A percentile compares a stretch with the other conserved stretches of the same genome.
phyloP scores from a whole-genome alignment of 257 asterid genomes.

The Voacanga thouarsii region DNA sequence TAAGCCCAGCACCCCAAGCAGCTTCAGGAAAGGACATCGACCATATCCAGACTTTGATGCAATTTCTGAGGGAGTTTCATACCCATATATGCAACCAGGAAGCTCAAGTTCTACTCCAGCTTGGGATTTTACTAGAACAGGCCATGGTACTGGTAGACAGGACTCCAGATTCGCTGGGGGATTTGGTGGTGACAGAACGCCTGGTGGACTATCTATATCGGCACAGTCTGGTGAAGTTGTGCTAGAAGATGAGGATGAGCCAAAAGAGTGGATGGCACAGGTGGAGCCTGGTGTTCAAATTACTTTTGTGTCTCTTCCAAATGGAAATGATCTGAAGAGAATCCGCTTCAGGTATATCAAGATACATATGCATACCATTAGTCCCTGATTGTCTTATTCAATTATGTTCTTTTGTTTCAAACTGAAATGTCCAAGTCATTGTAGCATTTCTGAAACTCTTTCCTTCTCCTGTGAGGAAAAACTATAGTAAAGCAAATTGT shows the following conservation, averaged over 20 bases:
- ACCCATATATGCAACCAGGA: conserved; percentile 51
- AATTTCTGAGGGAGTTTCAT: conserved; percentile 63
- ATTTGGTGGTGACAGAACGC: conserved; percentile 33
- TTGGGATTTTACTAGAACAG: conserved; percentile 61
- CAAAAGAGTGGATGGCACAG: conserved; percentile 82
- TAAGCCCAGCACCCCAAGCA: conserved; percentile 48
- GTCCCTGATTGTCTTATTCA: background rate
- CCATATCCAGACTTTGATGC: conserved; percentile 65
- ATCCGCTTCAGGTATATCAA: conserved; percentile 72
- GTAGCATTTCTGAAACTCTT: background rate
- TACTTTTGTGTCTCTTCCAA: conserved; percentile 78
- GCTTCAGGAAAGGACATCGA: conserved; percentile 54
- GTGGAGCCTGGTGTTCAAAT: conserved; percentile 95
- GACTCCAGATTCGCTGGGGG: conserved; percentile 42
- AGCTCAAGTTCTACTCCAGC: conserved; percentile 81
- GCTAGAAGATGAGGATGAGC: conserved; percentile 56
- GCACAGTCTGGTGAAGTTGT: conserved; percentile 48
- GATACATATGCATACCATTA: too few species aligned
- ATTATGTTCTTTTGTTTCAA: background rate
- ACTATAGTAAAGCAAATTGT: background rate
- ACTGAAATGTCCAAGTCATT: background rate
- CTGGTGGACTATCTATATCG: conserved; percentile 43
- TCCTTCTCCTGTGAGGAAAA: background rate
- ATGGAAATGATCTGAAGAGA: conserved; percentile 84
- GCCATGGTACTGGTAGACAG: conserved; percentile 26